phyloP scores from a whole-genome alignment of 257 asterid genomes.

The Salvia rosmarinus region DNA sequence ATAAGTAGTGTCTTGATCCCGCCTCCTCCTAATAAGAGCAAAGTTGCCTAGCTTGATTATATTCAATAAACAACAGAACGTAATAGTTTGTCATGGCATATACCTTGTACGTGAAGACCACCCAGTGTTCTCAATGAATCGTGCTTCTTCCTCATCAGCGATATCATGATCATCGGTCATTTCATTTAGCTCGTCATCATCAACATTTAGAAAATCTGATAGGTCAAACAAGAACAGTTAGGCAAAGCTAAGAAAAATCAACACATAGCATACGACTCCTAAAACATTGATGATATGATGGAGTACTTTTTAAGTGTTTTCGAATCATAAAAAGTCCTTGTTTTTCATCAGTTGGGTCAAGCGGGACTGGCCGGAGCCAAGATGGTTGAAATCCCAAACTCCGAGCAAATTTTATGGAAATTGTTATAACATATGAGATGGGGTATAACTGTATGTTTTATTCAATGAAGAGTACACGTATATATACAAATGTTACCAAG shows the following conservation, averaged over 20 bases:
- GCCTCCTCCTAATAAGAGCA: background rate
- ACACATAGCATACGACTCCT: too few species aligned
- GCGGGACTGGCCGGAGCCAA: background rate
- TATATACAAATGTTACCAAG: too few species aligned
- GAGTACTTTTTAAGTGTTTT: too few species aligned
- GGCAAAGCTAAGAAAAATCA: background rate
- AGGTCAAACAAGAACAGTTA: constrained; percentile 36
- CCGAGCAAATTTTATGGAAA: background rate
- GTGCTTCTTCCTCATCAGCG: constrained; percentile 62
- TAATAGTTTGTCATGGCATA: background rate
- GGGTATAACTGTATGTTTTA: too few species aligned
- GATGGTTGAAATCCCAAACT: background rate
- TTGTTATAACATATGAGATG: too few species aligned
- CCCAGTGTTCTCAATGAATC: constrained; percentile 77
- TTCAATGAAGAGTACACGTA: too few species aligned
- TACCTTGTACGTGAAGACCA: constrained; percentile 99
- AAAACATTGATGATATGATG: too few species aligned
- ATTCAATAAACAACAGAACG: background rate
- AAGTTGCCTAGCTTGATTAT: background rate
- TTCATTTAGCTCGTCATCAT: constrained; percentile 79
- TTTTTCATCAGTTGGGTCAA: too few species aligned
- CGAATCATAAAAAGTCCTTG: too few species aligned
- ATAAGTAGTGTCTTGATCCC: too few species aligned
- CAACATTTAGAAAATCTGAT: constrained; percentile 84
- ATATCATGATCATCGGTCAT: constrained; percentile 60